Evolutionary conservation across 2,329 filamentous ascomycete genomes (phyloP).

Genomic region (Colletotrichum brevisporum): DNA sequence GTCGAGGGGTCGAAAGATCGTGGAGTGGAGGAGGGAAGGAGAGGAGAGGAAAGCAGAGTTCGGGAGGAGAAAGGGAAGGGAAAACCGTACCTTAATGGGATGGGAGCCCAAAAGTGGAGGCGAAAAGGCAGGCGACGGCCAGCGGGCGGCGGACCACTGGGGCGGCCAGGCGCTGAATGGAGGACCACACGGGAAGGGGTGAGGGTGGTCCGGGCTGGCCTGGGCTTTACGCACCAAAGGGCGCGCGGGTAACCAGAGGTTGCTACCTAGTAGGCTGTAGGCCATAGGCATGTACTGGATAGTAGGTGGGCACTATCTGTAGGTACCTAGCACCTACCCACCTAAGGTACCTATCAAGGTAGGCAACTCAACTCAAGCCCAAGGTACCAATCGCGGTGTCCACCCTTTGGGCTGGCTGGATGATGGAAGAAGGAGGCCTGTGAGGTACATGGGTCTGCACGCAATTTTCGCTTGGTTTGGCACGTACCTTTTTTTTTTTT

Average conservation of each 20-base stretch:
- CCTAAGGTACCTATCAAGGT: neutral
- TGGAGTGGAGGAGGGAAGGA: slow-evolving; percentile 37
- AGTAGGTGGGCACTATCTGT: too few species aligned
- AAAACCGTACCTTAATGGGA: slow-evolving; percentile 39
- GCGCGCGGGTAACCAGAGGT: neutral
- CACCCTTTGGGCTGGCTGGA: neutral
- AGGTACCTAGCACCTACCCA: too few species aligned
- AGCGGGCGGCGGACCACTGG: slow-evolving; percentile 36
- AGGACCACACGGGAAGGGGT: slow-evolving; percentile 16
- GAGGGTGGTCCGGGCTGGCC: slow-evolving; percentile 27
- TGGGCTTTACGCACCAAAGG: slow-evolving; percentile 1
- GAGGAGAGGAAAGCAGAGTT: slow-evolving; percentile 18
- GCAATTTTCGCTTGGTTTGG: neutral
- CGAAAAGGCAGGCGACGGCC: slow-evolving; percentile 34
- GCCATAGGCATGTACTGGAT: too few species aligned
- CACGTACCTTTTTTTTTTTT: slow-evolving; percentile 1
- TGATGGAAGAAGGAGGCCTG: neutral
- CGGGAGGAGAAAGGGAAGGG: slow-evolving; percentile 26
- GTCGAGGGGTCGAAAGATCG: slow-evolving; percentile 38
- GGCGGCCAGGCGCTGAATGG: slow-evolving; percentile 18
- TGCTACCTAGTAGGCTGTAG: too few species aligned
- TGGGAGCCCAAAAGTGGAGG: slow-evolving; percentile 41
- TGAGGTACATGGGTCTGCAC: slow-evolving; percentile 10
- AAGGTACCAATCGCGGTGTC: neutral
- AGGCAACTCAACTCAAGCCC: too few species aligned